phyloP scores from a whole-genome alignment of 2,329 filamentous ascomycete genomes.

The Aspergillus fischeri region DNA sequence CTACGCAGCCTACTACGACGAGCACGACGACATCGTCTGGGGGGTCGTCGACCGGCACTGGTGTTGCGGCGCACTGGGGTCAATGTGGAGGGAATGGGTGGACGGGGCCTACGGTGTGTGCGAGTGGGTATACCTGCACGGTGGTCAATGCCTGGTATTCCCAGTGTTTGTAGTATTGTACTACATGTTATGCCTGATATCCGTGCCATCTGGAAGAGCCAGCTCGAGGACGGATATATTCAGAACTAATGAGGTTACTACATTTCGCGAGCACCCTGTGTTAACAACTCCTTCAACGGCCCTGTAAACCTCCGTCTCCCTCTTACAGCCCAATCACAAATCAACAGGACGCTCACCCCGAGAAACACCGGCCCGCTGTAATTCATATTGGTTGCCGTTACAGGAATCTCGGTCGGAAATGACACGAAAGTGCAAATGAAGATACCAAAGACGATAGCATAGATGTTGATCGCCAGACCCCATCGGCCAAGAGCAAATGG shows the following conservation, averaged over 20 bases:
- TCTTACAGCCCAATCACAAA: not conserved
- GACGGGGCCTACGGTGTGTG: not conserved
- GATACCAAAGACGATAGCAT: conserved; percentile 25
- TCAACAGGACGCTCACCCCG: not conserved
- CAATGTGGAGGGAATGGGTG: not conserved
- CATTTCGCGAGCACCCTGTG: not conserved
- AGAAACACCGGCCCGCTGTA: not conserved
- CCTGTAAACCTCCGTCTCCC: not conserved
- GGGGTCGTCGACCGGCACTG: not conserved
- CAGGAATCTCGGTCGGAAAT: not conserved
- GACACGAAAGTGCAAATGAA: not conserved
- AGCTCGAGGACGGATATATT: not conserved
- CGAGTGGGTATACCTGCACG: not conserved
- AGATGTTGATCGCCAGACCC: conserved; percentile 31
- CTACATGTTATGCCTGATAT: no score
- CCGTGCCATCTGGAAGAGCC: no score
- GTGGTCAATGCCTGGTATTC: not conserved
- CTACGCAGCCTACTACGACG: not conserved
- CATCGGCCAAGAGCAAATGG: conserved; percentile 15
- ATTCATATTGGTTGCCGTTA: not conserved
- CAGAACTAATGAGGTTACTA: not conserved
- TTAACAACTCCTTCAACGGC: not conserved
- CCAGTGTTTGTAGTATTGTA: not conserved
- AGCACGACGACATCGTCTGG: not conserved
- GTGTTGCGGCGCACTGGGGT: not conserved